Conservation (phyloP, 768 basidiomycete species). For the Tulasnella sp. region DNA sequence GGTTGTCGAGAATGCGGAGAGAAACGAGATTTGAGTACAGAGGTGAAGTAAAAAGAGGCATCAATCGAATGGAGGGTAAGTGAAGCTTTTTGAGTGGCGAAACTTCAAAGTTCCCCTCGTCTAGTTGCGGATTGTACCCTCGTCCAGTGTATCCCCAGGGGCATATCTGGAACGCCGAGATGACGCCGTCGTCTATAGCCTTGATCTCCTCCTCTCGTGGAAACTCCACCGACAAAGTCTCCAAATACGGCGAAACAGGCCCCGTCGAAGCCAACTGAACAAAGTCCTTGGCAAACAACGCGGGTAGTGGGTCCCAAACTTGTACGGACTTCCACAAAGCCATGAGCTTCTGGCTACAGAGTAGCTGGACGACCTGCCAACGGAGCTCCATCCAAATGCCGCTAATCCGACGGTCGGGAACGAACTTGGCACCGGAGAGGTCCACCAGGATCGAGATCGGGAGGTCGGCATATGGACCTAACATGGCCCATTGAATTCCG, state of each 20-base stretch:
- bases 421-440: not conserved
- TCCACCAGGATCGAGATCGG: not conserved
- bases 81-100: not conserved
- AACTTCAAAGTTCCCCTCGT: not conserved
- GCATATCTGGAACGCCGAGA: not conserved
- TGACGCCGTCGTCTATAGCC: not conserved
- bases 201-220: not conserved
- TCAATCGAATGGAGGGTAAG: not conserved
- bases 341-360: not conserved
- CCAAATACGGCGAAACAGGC: not conserved
- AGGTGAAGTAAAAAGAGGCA: not conserved
- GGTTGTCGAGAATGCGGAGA: not conserved
- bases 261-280: not conserved
- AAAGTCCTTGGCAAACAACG: not conserved
- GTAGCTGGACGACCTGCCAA: not conserved
- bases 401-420: not conserved
- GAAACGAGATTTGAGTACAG: not conserved
- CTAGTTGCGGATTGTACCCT: not conserved
- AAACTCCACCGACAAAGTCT: not conserved
- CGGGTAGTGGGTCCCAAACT: not conserved
- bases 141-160: not conserved
- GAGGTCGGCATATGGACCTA: not conserved
- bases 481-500: not conserved
- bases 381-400: not conserved
- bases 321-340: not conserved